A percentile compares a stretch with the other conserved stretches of the same genome.
These are phyloP conservation scores for Candida tropicalis DNA, from an alignment of 1,139 yeast genomes.

Conservation along the genomic window DNA sequence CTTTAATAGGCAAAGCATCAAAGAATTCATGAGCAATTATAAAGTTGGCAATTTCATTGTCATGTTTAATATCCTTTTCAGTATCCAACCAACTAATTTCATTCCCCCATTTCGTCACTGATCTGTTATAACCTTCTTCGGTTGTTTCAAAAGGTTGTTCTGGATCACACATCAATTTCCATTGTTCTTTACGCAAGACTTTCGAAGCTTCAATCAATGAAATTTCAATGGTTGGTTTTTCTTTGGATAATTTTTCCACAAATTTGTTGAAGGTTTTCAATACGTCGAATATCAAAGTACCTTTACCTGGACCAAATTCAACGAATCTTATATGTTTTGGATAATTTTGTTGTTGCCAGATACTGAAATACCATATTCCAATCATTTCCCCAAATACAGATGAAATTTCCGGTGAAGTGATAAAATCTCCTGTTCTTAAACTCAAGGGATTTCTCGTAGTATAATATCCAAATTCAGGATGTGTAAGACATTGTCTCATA, in stretches of 20 bases:
- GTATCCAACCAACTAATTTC: constrained; percentile 70
- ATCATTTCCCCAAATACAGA: constrained; percentile 87
- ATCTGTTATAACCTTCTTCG: constrained; percentile 35
- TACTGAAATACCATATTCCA: constrained; percentile 69
- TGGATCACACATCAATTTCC: constrained; percentile 48
- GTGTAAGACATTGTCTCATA: constrained; percentile 82
- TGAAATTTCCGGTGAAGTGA: constrained; percentile 86
- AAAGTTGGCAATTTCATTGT: constrained; percentile 51
- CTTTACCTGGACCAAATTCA: constrained; percentile 90
- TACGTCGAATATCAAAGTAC: constrained; percentile 74
- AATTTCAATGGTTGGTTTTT: constrained; percentile 39
- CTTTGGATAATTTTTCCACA: constrained; percentile 25
- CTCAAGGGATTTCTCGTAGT: constrained; percentile 79
- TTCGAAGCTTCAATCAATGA: constrained; percentile 75
- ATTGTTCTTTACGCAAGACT: constrained; percentile 62
- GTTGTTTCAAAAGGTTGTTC: constrained; percentile 22
- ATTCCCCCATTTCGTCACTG: constrained; percentile 57
- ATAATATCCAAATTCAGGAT: constrained; percentile 79
- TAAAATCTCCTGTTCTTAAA: constrained; percentile 64
- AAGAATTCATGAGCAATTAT: constrained; percentile 84
- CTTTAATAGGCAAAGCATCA: constrained; percentile 82
- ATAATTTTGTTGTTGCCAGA: constrained; percentile 60
- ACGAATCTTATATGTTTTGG: constrained; percentile 58
- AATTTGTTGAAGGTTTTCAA: constrained; percentile 51
- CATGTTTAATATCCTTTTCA: constrained; percentile 53